These are phyloP conservation scores for Eucalyptus pumila DNA, from an alignment of 345 rosid genomes.

Conservation along the genomic window DNA sequence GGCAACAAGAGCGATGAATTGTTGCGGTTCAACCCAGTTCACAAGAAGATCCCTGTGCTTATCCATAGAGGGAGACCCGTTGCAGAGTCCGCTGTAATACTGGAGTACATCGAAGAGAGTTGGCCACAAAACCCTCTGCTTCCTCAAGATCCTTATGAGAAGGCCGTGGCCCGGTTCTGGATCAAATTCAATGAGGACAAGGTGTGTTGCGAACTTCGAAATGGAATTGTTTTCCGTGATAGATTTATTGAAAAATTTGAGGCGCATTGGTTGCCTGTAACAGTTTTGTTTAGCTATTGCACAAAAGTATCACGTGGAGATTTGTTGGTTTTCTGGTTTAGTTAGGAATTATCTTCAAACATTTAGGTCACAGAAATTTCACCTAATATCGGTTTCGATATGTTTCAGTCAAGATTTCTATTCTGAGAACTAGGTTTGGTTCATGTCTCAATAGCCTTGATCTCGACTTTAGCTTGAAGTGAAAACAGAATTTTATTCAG, in stretches of 20 bases:
- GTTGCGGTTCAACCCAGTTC: conserved; percentile 12
- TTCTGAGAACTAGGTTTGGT: background rate
- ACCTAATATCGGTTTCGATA: too few relatives aligned
- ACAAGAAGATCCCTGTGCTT: conserved; percentile 22
- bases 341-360: too few relatives aligned
- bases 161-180: conserved; percentile 16
- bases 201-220: background rate
- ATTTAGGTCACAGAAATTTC: too few relatives aligned
- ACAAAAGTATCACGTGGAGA: too few relatives aligned
- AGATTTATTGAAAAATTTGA: background rate
- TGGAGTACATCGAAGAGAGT: conserved; percentile 17
- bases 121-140: conserved; percentile 16
- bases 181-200: conserved; percentile 12
- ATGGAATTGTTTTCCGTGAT: background rate
- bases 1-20: conserved; percentile 7
- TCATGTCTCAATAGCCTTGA: background rate
- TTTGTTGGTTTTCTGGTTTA: too few relatives aligned
- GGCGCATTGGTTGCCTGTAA: too few relatives aligned
- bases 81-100: conserved; percentile 13
- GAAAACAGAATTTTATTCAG: background rate
- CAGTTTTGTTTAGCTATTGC: too few relatives aligned
- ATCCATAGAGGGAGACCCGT: conserved; percentile 16
- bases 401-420: background rate
- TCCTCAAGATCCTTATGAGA: conserved; percentile 5
- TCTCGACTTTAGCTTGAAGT: background rate